phyloP scores from a whole-genome alignment of 352 stramenopile species.

The Phytophthora fragariae region DNA sequence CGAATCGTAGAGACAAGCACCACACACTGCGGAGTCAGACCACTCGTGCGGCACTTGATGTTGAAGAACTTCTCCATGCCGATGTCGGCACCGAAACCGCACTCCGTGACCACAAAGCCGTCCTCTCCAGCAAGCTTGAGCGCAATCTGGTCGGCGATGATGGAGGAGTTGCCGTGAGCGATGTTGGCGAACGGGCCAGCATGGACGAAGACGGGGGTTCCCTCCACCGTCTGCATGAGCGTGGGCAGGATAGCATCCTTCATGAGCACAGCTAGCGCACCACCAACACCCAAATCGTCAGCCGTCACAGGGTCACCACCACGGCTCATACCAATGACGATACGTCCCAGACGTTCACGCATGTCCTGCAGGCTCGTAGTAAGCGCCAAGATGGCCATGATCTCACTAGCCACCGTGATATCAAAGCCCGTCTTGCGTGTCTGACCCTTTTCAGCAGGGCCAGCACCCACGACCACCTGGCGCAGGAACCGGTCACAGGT shows the following conservation, averaged over 20 bases:
- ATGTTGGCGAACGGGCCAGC: slow-evolving; percentile 99
- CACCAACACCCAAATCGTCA: slow-evolving; percentile 97
- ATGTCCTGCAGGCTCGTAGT: slow-evolving; percentile 95
- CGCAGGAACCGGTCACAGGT: slow-evolving; percentile 97
- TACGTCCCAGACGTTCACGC: slow-evolving; percentile 92
- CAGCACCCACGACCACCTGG: slow-evolving; percentile 91
- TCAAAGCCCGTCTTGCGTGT: slow-evolving; percentile 78
- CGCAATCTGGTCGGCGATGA: slow-evolving; percentile 97
- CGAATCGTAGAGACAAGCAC: slow-evolving; percentile 98
- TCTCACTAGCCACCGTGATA: slow-evolving; percentile 96
- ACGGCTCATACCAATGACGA: slow-evolving; percentile 93
- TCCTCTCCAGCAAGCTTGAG: slow-evolving; percentile 95
- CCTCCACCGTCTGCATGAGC: slow-evolving; percentile 98
- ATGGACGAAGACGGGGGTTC: slow-evolving; percentile 97
- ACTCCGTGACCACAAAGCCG: slow-evolving; percentile 97
- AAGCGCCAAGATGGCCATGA: slow-evolving; percentile 98
- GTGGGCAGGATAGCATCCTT: slow-evolving; percentile 98
- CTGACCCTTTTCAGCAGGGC: slow-evolving; percentile 92
- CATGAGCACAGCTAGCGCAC: slow-evolving; percentile 97
- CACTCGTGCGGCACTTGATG: slow-evolving; percentile 98
- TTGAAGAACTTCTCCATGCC: slow-evolving; percentile 99
- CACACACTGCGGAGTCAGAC: slow-evolving; percentile 96
- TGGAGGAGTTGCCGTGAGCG: slow-evolving; percentile 97
- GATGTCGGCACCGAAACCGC: slow-evolving; percentile 98
- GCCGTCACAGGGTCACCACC: slow-evolving; percentile 93